Conservation (phyloP, 2,329 filamentous ascomycete genomes). For the Trichoderma breve region DNA sequence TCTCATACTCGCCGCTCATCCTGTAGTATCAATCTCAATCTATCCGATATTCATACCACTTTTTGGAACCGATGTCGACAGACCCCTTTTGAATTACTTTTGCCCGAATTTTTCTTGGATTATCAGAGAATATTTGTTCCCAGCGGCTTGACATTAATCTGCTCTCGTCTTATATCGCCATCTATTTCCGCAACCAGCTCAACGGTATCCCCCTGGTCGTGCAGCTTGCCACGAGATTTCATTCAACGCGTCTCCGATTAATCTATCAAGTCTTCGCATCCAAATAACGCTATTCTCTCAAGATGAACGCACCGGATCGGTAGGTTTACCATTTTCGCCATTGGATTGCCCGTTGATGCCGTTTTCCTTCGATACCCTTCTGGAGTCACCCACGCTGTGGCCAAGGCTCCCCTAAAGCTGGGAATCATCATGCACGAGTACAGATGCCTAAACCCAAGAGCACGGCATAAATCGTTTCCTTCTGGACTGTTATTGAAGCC, state of each 20-base stretch:
- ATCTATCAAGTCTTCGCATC: neutral
- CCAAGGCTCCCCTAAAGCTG: neutral
- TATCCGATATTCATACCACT: neutral
- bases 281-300: constrained; percentile 22
- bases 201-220: neutral
- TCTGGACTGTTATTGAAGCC: neutral
- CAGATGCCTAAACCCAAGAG: neutral
- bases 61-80: constrained; percentile 7
- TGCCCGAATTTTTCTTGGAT: constrained; percentile 19
- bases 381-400: neutral
- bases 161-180: neutral
- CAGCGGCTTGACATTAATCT: neutral
- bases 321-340: constrained; percentile 33
- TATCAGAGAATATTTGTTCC: neutral
- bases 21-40: neutral
- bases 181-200: neutral
- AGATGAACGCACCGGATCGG: constrained; percentile 58
- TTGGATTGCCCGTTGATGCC: neutral
- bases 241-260: neutral
- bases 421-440: neutral
- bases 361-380: neutral
- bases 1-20: constrained; percentile 9
- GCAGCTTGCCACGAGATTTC: neutral
- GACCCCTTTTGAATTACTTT: neutral
- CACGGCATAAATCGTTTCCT: neutral